Conservation (phyloP, 768 basidiomycete species). For the Hirschioporus abietinus region DNA sequence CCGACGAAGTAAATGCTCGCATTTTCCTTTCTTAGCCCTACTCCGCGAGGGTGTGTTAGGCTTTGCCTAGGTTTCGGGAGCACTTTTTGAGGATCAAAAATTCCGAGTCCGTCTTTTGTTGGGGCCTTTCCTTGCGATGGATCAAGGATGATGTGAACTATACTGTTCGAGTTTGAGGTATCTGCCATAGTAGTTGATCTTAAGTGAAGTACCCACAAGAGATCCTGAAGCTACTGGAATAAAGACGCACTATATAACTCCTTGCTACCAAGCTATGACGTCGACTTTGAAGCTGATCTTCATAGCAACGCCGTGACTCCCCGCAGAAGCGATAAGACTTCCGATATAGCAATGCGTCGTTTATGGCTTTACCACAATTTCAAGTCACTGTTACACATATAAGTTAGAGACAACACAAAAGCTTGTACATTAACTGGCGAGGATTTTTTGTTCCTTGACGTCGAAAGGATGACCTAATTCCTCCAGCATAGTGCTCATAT, state of each 20-base stretch:
- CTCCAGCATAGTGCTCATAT: background rate
- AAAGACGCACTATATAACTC: too few relatives aligned
- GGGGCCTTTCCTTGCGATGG: background rate
- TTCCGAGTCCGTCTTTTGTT: background rate
- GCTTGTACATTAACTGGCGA: background rate
- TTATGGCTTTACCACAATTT: too few relatives aligned
- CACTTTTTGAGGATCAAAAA: background rate
- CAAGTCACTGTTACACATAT: too few relatives aligned
- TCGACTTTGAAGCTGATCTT: background rate
- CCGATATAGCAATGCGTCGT: too few relatives aligned
- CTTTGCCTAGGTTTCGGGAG: background rate
- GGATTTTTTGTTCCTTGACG: background rate
- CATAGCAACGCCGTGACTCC: background rate
- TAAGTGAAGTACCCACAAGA: too few relatives aligned
- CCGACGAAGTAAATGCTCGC: slow-evolving; percentile 7
- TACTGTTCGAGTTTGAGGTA: background rate
- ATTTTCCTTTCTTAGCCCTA: background rate
- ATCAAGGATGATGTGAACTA: background rate
- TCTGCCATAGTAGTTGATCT: background rate
- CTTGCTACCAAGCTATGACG: background rate
- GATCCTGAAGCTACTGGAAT: too few relatives aligned
- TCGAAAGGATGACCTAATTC: background rate
- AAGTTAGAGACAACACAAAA: too few relatives aligned
- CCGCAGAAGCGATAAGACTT: background rate
- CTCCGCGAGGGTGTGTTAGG: background rate